Conservation (phyloP, 2,329 filamentous ascomycete species). For the Ophiosphaerella herpotricha region DNA sequence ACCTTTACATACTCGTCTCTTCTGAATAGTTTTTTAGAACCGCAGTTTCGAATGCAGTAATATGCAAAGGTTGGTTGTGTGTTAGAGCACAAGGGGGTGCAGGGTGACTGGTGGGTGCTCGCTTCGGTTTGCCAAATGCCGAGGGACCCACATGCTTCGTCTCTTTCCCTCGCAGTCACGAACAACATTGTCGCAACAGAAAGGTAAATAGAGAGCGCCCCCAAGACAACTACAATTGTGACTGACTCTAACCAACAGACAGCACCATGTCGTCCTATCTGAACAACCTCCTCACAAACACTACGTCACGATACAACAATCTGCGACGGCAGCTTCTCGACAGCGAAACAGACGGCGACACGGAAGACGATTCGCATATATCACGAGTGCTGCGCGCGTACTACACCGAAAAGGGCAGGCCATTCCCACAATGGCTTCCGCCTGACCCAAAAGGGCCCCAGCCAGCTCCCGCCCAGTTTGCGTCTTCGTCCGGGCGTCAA, state of each 20-base stretch:
- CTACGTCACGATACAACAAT: conserved; percentile 61
- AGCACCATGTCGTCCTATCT: conserved; percentile 70
- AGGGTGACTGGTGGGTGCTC: no score
- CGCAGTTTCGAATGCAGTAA: no score
- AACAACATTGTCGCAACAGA: no score
- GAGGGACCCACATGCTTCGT: no score
- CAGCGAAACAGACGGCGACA: conserved; percentile 58
- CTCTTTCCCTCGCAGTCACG: no score
- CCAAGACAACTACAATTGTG: not conserved
- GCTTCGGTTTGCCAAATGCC: no score
- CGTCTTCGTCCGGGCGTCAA: conserved; percentile 50
- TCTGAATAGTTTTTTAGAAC: no score
- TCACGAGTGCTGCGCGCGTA: conserved; percentile 91
- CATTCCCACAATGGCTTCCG: conserved; percentile 85
- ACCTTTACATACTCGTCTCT: no score
- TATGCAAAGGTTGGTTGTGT: no score
- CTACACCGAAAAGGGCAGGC: conserved; percentile 84
- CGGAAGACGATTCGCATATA: conserved; percentile 89
- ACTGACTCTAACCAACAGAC: not conserved
- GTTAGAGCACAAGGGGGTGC: no score
- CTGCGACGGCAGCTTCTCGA: conserved; percentile 70
- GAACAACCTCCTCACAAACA: conserved; percentile 68
- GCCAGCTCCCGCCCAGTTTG: conserved; percentile 55
- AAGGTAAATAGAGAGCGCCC: not conserved
- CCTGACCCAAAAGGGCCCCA: conserved; percentile 78